Percentiles rank a stretch among this genome's conserved stretches.
phyloP scores from a whole-genome alignment of 805 yeast species.

The Kodamaea kakaduensis region DNA sequence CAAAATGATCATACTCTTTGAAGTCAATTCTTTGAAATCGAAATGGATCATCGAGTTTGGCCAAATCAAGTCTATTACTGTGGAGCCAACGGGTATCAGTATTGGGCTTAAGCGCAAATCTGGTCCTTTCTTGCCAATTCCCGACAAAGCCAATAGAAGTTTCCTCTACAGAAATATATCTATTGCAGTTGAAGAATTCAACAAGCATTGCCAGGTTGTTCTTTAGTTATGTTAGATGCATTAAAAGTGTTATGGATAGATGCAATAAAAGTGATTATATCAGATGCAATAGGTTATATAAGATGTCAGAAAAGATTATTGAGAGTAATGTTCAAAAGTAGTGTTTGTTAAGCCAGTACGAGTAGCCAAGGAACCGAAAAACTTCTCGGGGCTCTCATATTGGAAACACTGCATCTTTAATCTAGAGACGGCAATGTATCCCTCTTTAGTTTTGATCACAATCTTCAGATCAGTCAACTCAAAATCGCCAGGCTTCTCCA shows the following conservation, averaged over 20 bases:
- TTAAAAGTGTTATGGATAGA: neutral
- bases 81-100: conserved; percentile 76
- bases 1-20: conserved; percentile 62
- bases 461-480: conserved; percentile 18
- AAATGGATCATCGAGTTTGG: conserved; percentile 72
- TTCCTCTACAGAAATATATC: conserved; percentile 70
- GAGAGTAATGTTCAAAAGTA: neutral
- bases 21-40: conserved; percentile 53
- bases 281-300: neutral
- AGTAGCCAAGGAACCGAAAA: conserved; percentile 34
- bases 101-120: conserved; percentile 52
- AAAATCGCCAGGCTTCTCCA: conserved; percentile 22
- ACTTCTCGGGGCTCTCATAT: conserved; percentile 43
- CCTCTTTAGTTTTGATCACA: conserved; percentile 43
- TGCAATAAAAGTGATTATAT: conserved; percentile 1
- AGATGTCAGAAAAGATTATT: too few species aligned
- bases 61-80: conserved; percentile 62
- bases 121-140: conserved; percentile 71
- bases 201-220: conserved; percentile 59
- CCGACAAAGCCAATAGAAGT: conserved; percentile 58
- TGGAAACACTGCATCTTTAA: conserved; percentile 56
- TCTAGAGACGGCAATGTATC: conserved; percentile 30
- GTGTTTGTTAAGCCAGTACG: conserved; percentile 1
- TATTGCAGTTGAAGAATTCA: conserved; percentile 76
- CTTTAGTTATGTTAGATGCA: too few species aligned